These are phyloP conservation scores for Dactylellina leptospora DNA, from an alignment of 2,329 filamentous ascomycete genomes.

Conservation along the genomic window DNA sequence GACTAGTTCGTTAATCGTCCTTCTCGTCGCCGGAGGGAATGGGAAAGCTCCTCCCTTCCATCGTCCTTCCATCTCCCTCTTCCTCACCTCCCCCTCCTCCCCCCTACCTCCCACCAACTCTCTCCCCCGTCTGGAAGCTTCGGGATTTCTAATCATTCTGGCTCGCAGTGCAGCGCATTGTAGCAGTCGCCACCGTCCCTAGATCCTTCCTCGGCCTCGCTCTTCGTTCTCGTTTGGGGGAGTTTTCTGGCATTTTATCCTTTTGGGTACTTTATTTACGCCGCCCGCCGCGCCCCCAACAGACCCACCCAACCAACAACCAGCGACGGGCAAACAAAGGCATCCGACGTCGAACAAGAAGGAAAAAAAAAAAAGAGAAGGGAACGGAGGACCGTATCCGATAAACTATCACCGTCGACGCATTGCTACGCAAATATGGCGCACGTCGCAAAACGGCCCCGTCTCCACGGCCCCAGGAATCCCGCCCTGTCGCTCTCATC, in stretches of 20 bases:
- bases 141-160: slow-evolving; percentile 32
- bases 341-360: not conserved
- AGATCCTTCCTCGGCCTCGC: slow-evolving; percentile 34
- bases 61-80: not conserved
- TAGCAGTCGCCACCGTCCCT: slow-evolving; percentile 26
- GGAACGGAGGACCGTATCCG: too few relatives aligned
- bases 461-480: slow-evolving; percentile 42
- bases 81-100: not conserved
- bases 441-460: slow-evolving; percentile 48
- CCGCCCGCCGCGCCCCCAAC: not conserved
- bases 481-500: slow-evolving; percentile 44
- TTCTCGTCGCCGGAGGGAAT: too few relatives aligned
- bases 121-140: slow-evolving; percentile 21
- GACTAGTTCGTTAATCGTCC: too few relatives aligned
- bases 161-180: slow-evolving; percentile 42
- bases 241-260: slow-evolving; percentile 9
- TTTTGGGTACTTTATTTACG: slow-evolving; percentile 52
- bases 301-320: slow-evolving; percentile 11
- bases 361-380: slow-evolving; percentile 19
- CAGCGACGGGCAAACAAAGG: not conserved
- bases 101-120: not conserved
- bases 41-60: not conserved
- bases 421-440: slow-evolving; percentile 11
- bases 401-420: not conserved
- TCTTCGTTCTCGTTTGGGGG: not conserved